phyloP scores from a whole-genome alignment of 2,329 filamentous ascomycete species.

The Onygenales sp. region DNA sequence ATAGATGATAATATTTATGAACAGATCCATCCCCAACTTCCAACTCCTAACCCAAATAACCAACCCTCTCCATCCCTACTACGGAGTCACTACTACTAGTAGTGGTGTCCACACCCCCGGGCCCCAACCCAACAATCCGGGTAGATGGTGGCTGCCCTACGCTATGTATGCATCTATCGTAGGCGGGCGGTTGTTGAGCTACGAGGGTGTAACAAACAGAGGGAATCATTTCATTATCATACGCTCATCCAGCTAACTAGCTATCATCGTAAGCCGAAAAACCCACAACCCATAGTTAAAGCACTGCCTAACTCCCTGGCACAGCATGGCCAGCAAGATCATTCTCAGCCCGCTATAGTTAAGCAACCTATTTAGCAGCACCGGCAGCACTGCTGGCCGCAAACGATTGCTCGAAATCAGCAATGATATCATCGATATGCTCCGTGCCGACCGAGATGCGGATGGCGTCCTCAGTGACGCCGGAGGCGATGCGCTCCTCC shows the following conservation, averaged over 20 bases:
- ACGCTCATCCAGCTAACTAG: not conserved
- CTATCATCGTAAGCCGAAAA: slow-evolving; percentile 1
- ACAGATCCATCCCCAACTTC: too few species aligned
- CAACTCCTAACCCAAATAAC: too few species aligned
- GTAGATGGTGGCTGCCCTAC: too few species aligned
- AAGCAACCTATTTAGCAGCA: not conserved
- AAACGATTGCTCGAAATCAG: slow-evolving; percentile 89
- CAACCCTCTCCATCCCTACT: too few species aligned
- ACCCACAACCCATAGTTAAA: too few species aligned
- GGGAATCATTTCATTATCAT: not conserved
- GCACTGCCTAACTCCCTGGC: slow-evolving; percentile 5
- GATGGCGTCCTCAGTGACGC: slow-evolving; percentile 82
- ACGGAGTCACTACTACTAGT: too few species aligned
- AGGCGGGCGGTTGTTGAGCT: not conserved
- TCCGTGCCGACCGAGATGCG: slow-evolving; percentile 92
- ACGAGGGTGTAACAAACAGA: not conserved
- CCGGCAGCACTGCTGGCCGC: slow-evolving; percentile 37
- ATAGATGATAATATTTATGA: too few species aligned
- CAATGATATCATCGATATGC: slow-evolving; percentile 95
- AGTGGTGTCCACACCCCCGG: too few species aligned
- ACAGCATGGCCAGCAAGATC: not conserved
- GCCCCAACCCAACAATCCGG: too few species aligned
- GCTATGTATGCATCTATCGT: too few species aligned
- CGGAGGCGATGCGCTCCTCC: slow-evolving; percentile 68
- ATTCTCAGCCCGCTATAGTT: not conserved